Evolutionary conservation across 352 stramenopile species (phyloP).

Genomic region (Phytophthora kernoviae): DNA sequence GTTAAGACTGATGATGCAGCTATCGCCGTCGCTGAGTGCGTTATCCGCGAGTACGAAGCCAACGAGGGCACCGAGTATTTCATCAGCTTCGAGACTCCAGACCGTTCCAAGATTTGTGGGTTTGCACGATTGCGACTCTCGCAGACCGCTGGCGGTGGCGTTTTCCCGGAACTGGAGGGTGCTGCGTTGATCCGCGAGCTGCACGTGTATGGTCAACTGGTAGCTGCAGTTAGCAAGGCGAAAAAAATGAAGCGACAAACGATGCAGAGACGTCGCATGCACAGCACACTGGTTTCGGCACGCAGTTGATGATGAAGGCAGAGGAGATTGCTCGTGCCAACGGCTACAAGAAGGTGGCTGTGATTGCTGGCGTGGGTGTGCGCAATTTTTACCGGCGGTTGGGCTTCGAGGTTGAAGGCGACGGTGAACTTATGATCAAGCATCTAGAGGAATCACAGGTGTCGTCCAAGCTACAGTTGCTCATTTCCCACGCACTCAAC

Average conservation of each 20-base stretch:
- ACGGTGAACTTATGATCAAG: conserved; percentile 90
- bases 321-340: conserved; percentile 76
- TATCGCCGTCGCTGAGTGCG: conserved; percentile 69
- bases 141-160: conserved; percentile 55
- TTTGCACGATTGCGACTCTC: conserved; percentile 90
- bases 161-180: conserved; percentile 80
- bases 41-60: conserved; percentile 84
- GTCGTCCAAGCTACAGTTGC: conserved; percentile 22
- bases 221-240: conserved; percentile 53
- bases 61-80: conserved; percentile 92
- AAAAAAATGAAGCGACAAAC: conserved; percentile 30
- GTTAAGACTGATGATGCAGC: conserved; percentile 88
- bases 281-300: conserved; percentile 91
- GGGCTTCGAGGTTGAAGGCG: conserved; percentile 87
- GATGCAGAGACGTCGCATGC: conserved; percentile 55
- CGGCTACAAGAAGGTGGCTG: conserved; percentile 82
- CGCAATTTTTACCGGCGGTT: conserved; percentile 91
- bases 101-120: conserved; percentile 90
- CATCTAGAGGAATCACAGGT: conserved; percentile 41
- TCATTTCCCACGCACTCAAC: conserved; percentile 9
- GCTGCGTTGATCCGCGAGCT: conserved; percentile 89
- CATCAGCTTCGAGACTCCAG: conserved; percentile 91
- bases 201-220: conserved; percentile 91
- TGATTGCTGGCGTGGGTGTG: conserved; percentile 91
- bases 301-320: conserved; percentile 83